A percentile compares a stretch with the other conserved stretches of the same genome.
Conservation (phyloP, 495 filamentous ascomycete species). For the Aspergillus avenaceus region DNA sequence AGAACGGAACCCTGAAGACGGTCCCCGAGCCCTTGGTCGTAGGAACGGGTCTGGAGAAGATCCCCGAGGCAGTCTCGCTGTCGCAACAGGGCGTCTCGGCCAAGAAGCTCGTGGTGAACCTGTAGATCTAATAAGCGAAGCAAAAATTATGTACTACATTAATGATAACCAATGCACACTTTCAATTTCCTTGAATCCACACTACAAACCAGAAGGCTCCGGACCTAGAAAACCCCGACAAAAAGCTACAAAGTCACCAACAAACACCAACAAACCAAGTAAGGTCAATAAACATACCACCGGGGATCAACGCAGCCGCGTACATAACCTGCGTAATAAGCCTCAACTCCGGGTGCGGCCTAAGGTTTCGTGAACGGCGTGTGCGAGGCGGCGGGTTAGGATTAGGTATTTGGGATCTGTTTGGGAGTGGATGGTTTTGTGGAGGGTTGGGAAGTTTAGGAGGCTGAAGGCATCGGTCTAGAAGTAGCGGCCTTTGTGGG, state of each 20-base stretch:
- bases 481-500: conserved; percentile 61
- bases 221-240: conserved; percentile 33
- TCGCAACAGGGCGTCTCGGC: conserved; percentile 35
- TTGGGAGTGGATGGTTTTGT: conserved; percentile 13
- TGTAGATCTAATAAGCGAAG: too few relatives aligned
- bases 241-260: conserved; percentile 24
- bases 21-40: conserved; percentile 35
- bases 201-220: too few relatives aligned
- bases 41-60: conserved; percentile 33
- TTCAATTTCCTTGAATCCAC: too few relatives aligned
- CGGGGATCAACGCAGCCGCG: conserved; percentile 57
- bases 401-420: conserved; percentile 41
- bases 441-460: conserved; percentile 60
- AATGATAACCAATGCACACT: background rate
- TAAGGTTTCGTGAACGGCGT: conserved; percentile 23
- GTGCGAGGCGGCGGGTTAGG: conserved; percentile 46
- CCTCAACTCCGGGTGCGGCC: conserved; percentile 46
- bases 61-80: conserved; percentile 37
- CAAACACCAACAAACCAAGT: background rate
- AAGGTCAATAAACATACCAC: conserved; percentile 46
- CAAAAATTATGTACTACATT: too few relatives aligned
- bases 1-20: conserved; percentile 19
- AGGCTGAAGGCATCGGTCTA: conserved; percentile 72
- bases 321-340: conserved; percentile 66
- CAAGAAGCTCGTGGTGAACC: conserved; percentile 38